Conservation (phyloP, 2,329 filamentous ascomycete species). For the Drechslerella dactyloides region DNA sequence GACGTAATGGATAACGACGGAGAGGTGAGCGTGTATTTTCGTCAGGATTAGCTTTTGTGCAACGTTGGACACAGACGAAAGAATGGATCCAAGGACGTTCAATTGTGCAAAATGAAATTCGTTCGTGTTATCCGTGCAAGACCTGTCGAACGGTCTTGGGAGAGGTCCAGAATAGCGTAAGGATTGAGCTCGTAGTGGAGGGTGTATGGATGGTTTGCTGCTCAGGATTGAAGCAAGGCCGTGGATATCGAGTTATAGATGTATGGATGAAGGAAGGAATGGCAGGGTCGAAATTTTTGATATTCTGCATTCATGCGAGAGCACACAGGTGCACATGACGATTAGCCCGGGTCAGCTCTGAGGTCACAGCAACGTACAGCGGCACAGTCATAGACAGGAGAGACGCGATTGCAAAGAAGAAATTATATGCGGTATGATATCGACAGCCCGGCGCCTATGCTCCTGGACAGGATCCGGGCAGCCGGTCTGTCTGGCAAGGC, state of each 20-base stretch:
- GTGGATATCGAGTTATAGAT: slow-evolving; percentile 8
- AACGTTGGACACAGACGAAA: slow-evolving; percentile 31
- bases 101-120: neutral
- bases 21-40: slow-evolving; percentile 6
- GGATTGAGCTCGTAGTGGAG: neutral
- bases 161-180: slow-evolving; percentile 22
- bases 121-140: neutral
- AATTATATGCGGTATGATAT: slow-evolving; percentile 19
- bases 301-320: slow-evolving; percentile 11
- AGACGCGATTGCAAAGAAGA: slow-evolving; percentile 20
- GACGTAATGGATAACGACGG: slow-evolving; percentile 10
- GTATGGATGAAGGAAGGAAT: slow-evolving; percentile 23
- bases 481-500: no score
- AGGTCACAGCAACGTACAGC: neutral
- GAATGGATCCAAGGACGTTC: slow-evolving; percentile 10
- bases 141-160: neutral
- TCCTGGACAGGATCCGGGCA: neutral
- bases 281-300: slow-evolving; percentile 2
- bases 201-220: neutral
- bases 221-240: neutral
- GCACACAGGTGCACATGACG: slow-evolving; percentile 11
- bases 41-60: slow-evolving; percentile 43
- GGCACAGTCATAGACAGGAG: neutral
- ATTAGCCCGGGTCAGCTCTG: slow-evolving; percentile 28
- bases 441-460: neutral